A percentile compares a stretch with the other conserved stretches of the same genome.
Evolutionary conservation across 192 early-diverging fungal species (phyloP).

Genomic region (Podila verticillata): DNA sequence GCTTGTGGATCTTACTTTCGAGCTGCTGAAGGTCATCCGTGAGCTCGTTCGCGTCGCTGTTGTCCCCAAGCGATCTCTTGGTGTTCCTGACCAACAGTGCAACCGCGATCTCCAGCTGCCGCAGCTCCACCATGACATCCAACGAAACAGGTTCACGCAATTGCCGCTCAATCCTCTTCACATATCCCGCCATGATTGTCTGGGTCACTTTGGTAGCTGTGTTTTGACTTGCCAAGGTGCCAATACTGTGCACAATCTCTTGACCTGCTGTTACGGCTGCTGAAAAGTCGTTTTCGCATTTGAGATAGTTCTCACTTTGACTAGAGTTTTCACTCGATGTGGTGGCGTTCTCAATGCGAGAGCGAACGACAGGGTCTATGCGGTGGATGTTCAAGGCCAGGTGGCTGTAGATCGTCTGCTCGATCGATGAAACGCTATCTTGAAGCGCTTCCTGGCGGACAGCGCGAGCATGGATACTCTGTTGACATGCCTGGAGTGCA

Average conservation of each 20-base stretch:
- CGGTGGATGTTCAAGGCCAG: constrained; percentile 2
- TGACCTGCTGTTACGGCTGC: not conserved
- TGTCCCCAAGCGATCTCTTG: not conserved
- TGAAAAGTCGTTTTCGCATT: not conserved
- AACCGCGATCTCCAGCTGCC: constrained; percentile 1
- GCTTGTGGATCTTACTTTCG: constrained; percentile 2
- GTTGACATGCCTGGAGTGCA: constrained; percentile 19
- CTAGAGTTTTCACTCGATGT: too few relatives aligned
- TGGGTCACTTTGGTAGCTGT: not conserved
- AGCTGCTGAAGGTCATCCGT: not conserved
- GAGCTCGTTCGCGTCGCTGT: not conserved
- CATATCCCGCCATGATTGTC: not conserved
- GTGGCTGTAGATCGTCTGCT: constrained; percentile 19
- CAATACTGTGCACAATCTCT: not conserved
- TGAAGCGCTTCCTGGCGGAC: not conserved
- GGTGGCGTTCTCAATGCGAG: not conserved
- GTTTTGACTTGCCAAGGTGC: too few relatives aligned
- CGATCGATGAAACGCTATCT: constrained; percentile 8
- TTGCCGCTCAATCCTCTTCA: not conserved
- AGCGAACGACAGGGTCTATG: constrained; percentile 1
- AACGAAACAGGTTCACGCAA: not conserved
- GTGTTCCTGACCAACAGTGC: constrained; percentile 12
- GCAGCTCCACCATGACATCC: not conserved
- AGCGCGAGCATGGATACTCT: constrained; percentile 3
- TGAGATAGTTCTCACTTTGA: not conserved